Base-by-base conservation (phyloP, 2,329 filamentous ascomycete species). In the Coleophoma cylindrospora region DNA sequence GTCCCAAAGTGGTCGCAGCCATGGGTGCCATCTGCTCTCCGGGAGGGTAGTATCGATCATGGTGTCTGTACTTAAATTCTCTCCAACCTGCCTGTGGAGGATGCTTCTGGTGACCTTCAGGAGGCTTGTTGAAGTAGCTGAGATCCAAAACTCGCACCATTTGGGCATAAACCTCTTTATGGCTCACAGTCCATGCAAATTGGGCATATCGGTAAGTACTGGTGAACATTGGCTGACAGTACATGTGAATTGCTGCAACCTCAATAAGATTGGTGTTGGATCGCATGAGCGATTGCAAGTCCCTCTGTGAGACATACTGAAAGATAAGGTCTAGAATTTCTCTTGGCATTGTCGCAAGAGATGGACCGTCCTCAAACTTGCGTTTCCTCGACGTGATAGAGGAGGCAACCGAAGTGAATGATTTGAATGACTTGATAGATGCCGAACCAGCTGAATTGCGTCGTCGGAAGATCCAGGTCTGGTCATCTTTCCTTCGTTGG, bases 131-230 rank as follows among this genome's bases (percentile, higher is more conserved):
- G 22, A 60, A 56, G n/a, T 50, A 43, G 15, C 53, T 56, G 11
- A 61, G 48, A 47, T 61, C 56, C 4, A 62, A 46, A 12, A 40
- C 46, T 7, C 50, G 55, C 4, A 62, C 60, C 37, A 57, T 37
- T 14, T 36, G 21, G 4, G 54, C 57, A 45, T 57, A 57, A 19
- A 49, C 43, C 9, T 38, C 46, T 10, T 54, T 54, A 34, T 56
- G 50, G 11, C 50, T 45, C 9, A 59, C 52, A 3, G 49, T 55
- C 17, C 50, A 49, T n/a, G 50, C 45, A 40, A 62, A 61, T 50
- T 62, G 60, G 1, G 57, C 58, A 34, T 56, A 57, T 19, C 58
- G 57, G 44, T 61, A 62, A 12, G 60, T 60, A 12, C 53, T 55
- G 10, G 50, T 51, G 41, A 62, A 62, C 12, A 47, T 8, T 0